Conservation (phyloP, 768 basidiomycete genomes). For the Boletus rubropictus region DNA sequence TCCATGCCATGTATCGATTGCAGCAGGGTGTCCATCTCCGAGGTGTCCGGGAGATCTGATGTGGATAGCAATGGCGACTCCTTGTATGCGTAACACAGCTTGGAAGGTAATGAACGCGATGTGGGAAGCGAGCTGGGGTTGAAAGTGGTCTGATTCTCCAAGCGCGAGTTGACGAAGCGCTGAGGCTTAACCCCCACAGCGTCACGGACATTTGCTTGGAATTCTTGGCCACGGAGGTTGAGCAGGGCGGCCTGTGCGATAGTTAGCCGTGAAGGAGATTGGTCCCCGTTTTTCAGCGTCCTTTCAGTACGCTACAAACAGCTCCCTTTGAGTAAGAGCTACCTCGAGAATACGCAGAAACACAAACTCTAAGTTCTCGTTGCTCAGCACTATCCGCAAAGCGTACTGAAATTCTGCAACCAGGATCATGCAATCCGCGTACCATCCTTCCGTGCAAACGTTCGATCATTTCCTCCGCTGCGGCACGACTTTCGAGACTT, state of each 20-base stretch:
- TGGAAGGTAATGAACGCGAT: constrained; percentile 20
- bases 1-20: constrained; percentile 31
- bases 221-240: constrained; percentile 66
- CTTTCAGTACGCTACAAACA: constrained; percentile 55
- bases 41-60: constrained; percentile 26
- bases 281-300: constrained; percentile 51
- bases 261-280: constrained; percentile 58
- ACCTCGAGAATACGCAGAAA: neutral
- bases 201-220: constrained; percentile 19
- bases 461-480: constrained; percentile 74
- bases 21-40: constrained; percentile 36
- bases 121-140: constrained; percentile 4
- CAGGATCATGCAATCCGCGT: constrained; percentile 70
- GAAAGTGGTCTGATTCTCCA: constrained; percentile 4
- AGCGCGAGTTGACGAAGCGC: constrained; percentile 1
- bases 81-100: constrained; percentile 14
- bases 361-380: constrained; percentile 63
- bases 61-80: constrained; percentile 14
- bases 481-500: constrained; percentile 64
- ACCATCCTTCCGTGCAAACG: constrained; percentile 77
- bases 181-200: constrained; percentile 7
- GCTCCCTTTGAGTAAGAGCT: constrained; percentile 1
- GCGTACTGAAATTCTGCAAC: constrained; percentile 71
- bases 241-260: constrained; percentile 76
- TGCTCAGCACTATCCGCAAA: constrained; percentile 79